Base-by-base conservation (phyloP, 345 rosid species). In the Rubroshorea leprosula region DNA sequence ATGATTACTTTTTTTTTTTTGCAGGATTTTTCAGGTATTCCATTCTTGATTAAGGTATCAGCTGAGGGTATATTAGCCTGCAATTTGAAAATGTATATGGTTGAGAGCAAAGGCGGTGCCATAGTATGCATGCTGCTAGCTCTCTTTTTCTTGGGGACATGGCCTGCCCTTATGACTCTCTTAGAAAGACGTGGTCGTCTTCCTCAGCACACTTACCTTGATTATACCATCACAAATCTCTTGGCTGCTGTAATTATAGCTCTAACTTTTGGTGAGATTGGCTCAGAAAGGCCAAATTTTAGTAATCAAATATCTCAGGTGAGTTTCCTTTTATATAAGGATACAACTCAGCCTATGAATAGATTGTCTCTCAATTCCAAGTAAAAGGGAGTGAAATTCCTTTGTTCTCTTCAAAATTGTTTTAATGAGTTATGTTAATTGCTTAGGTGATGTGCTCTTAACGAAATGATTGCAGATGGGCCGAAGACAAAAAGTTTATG, bases 191-290 rank as follows among this genome's bases (percentile, higher is more conserved):
- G 89, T 22, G 97, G 94, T 2, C 87, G 94, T 19, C 94, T 83
- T 56, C 96, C 97, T 59, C 97, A 87, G 54, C 96, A 90, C 51
- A 87, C 94, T 59, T 90, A 83, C 66, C 94, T 87, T 16, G 94
- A 90, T 76, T 90, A 83, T 51, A 76, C 96, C 15, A 65, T 83
- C 68, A 77, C 89, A 13, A 90, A 85, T 72, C 78, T 87, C 62
- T 69, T 80, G 53, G 87, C 89, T 52, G 90, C 96, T 20, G 26
- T 80, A 18, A 64, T 90, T 60, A 83, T 85, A 25, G 97, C 91
- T 51, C 75, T 80, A 29, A 67, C 89, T 15, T 82, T 90, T 52
- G 96, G 95, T 47, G 72, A 77, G 70, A 61, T 87, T 1, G 85
- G 76, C 12, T 67, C 51, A 0, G 72, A 71, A 55, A 43, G 65